Conservation (phyloP, 495 filamentous ascomycete species). For the Podospora appendiculata region DNA sequence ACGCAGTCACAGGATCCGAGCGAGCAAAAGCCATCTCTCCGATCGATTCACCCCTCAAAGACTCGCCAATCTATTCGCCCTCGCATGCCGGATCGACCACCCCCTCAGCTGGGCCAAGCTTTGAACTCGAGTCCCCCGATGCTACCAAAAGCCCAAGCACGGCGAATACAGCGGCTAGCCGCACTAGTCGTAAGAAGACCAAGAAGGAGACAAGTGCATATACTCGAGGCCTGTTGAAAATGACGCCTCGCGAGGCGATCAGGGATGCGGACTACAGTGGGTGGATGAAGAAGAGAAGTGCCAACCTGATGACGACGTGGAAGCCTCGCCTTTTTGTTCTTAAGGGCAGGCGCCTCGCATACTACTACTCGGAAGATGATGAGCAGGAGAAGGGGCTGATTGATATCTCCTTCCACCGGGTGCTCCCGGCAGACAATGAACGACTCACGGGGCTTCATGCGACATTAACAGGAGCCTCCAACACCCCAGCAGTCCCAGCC, state of each 20-base stretch:
- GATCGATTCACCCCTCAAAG: slow-evolving; percentile 52
- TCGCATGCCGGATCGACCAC: slow-evolving; percentile 78
- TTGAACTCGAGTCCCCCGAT: slow-evolving; percentile 70
- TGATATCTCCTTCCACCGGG: slow-evolving; percentile 93
- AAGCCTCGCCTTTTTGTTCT: slow-evolving; percentile 91
- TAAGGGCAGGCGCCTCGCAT: slow-evolving; percentile 81
- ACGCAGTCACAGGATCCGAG: slow-evolving; percentile 61
- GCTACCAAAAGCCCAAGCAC: slow-evolving; percentile 47
- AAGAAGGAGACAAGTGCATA: slow-evolving; percentile 96
- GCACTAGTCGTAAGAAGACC: slow-evolving; percentile 46
- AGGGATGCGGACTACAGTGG: slow-evolving; percentile 84
- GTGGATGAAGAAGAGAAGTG: slow-evolving; percentile 99
- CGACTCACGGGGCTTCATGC: slow-evolving; percentile 84
- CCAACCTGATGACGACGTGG: slow-evolving; percentile 93
- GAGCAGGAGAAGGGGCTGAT: slow-evolving; percentile 90
- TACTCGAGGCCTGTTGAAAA: slow-evolving; percentile 75
- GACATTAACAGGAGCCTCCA: slow-evolving; percentile 78
- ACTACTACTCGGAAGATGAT: slow-evolving; percentile 93
- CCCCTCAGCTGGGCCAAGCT: slow-evolving; percentile 71
- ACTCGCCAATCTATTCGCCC: slow-evolving; percentile 59
- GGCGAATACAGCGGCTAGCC: slow-evolving; percentile 32
- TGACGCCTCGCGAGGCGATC: slow-evolving; percentile 77
- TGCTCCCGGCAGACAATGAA: slow-evolving; percentile 91
- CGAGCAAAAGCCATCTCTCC: slow-evolving; percentile 46
- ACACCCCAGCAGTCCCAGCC: slow-evolving; percentile 64